phyloP scores from a whole-genome alignment of 768 basidiomycete genomes.

The Boletellus ananas region DNA sequence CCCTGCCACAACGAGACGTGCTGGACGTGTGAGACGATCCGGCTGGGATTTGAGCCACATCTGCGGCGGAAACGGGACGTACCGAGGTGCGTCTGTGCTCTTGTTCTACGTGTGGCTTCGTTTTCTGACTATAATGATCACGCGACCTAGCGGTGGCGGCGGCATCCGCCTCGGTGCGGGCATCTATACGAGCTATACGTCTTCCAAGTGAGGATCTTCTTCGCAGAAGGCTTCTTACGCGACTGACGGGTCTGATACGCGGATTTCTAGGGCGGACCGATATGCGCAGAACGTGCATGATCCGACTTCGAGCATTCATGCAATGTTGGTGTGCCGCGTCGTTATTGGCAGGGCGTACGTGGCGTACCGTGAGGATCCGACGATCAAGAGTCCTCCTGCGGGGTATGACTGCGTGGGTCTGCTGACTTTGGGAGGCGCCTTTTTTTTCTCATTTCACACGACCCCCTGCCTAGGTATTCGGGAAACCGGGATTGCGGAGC shows the following conservation, averaged over 20 bases:
- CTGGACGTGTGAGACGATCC: conserved; percentile 21
- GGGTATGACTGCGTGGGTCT: conserved; percentile 23
- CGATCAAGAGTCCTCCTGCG: conserved; percentile 11
- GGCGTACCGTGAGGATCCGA: conserved; percentile 6
- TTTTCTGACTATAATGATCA: conserved; percentile 3
- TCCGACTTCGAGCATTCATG: conserved; percentile 7
- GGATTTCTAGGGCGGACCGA: conserved; percentile 12
- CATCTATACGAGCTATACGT: conserved; percentile 19
- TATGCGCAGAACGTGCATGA: conserved; percentile 14
- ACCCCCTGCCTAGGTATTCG: conserved; percentile 10
- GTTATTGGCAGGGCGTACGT: conserved; percentile 15
- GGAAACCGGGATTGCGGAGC: conserved; percentile 6
- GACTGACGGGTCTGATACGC: background rate
- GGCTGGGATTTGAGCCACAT: conserved; percentile 18
- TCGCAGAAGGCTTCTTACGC: background rate
- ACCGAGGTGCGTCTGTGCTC: conserved; percentile 12
- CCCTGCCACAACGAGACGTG: conserved; percentile 14
- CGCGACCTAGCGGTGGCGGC: conserved; percentile 1
- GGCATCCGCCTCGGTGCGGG: conserved; percentile 26
- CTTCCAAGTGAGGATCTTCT: conserved; percentile 20
- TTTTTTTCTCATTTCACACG: background rate
- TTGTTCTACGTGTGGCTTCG: background rate
- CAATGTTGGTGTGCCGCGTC: conserved; percentile 24
- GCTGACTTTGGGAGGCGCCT: too few relatives aligned
- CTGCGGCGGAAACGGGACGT: conserved; percentile 13